A percentile compares a stretch with the other conserved stretches of the same genome.
Evolutionary conservation across 2,329 filamentous ascomycete species (phyloP).

Genomic region (Tothia fuscella): DNA sequence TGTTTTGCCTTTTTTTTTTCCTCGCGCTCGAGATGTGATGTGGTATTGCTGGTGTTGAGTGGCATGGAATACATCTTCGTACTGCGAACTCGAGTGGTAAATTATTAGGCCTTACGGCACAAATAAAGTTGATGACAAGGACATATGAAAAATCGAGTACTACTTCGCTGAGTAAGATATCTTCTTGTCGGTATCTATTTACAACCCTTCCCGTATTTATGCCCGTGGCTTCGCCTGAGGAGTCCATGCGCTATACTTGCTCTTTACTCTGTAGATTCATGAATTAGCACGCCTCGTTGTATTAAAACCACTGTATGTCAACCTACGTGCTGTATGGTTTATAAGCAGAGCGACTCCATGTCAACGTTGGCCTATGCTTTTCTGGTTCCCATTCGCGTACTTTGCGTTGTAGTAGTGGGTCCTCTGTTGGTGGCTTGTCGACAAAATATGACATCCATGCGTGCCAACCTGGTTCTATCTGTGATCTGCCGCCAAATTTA

Average conservation of each 20-base stretch:
- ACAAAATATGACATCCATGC: conserved; percentile 93
- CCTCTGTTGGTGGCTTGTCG: conserved; percentile 70
- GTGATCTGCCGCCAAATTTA: conserved; percentile 42
- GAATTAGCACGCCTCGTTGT: not conserved
- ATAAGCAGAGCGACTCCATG: conserved; percentile 65
- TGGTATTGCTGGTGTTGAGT: too few species aligned
- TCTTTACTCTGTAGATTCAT: conserved; percentile 29
- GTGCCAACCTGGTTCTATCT: conserved; percentile 70
- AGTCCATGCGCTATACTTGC: conserved; percentile 37
- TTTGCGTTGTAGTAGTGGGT: conserved; percentile 56
- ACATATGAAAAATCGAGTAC: too few species aligned
- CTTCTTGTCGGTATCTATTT: too few species aligned
- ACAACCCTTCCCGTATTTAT: too few species aligned
- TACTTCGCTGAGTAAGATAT: too few species aligned
- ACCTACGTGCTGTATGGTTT: conserved; percentile 93
- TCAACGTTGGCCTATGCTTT: conserved; percentile 63
- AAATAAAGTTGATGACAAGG: too few species aligned
- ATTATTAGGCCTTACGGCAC: too few species aligned
- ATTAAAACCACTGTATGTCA: not conserved
- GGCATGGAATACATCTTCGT: too few species aligned
- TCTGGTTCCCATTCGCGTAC: conserved; percentile 64
- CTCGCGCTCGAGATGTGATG: too few species aligned
- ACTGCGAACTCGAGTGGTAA: too few species aligned
- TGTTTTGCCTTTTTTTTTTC: too few species aligned
- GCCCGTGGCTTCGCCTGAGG: conserved; percentile 32